These are phyloP conservation scores for Tulasnella sp. DNA, from an alignment of 768 basidiomycete genomes.

Conservation along the genomic window DNA sequence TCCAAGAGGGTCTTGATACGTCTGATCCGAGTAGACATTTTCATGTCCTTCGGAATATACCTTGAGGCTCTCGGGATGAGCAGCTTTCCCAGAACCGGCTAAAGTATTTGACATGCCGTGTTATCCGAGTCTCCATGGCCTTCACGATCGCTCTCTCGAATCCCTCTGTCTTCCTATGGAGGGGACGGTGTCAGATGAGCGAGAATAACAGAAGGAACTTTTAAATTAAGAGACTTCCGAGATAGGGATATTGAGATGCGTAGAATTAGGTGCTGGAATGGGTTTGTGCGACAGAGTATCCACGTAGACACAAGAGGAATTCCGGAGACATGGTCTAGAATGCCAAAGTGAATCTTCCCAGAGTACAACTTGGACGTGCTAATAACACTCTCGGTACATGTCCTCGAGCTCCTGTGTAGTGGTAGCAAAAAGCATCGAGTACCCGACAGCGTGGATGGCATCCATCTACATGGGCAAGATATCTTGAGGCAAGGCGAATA, in stretches of 20 bases:
- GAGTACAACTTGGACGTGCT: constrained; percentile 9
- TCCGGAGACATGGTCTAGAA: constrained; percentile 4
- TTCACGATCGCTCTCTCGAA: constrained; percentile 8
- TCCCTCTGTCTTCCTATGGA: not conserved
- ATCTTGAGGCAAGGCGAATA: not conserved
- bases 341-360: constrained; percentile 12
- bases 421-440: constrained; percentile 12
- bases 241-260: constrained; percentile 16
- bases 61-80: not conserved
- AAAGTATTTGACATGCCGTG: not conserved
- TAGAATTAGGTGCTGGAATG: constrained; percentile 6
- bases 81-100: not conserved
- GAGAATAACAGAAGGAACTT: not conserved
- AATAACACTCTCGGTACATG: constrained; percentile 20
- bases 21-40: not conserved
- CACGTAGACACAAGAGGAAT: not conserved
- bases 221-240: not conserved
- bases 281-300: not conserved
- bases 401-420: not conserved
- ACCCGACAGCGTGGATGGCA: not conserved
- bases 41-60: constrained; percentile 11
- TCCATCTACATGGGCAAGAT: not conserved
- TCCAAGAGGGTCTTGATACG: not conserved
- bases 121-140: constrained; percentile 9
- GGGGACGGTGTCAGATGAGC: not conserved